Base-by-base conservation (phyloP, 495 filamentous ascomycete species). In the Cudoniella acicularis region DNA sequence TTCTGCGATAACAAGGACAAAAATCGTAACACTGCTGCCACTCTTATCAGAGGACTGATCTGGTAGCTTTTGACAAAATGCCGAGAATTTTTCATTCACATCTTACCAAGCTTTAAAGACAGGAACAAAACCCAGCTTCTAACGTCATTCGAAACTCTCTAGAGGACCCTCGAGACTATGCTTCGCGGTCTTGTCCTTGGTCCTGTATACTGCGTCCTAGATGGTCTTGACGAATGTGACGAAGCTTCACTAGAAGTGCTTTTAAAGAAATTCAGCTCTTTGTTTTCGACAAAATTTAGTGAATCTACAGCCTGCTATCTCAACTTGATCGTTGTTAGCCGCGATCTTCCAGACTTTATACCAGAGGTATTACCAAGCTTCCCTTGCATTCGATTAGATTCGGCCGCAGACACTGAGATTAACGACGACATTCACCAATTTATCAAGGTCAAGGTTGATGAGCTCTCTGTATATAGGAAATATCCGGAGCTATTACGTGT, bases 141-240 rank as follows among this genome's bases (percentile, higher is more conserved):
- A 16, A 43, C 64, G n/a, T 66, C 61, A 40, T 70, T 75, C 60
- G 62, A 68, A 46, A 53, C 65, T 11, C 56, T 77, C 43, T 76
- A 73, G 73, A 71, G 57, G 18, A 57, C 71, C 52, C 74, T 76
- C 61, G 52, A 65, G 41, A 65, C 46, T 22, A 59, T 75, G 41
- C 36, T 75, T 62, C 59, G 54, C 23, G 65, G 71, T 59, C 67
- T 59, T 21, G 23, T 6, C 17, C 63, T 67, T 60, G 60, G 54
- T n/a, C 57, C 54, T 56, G 56, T 72, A 40, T 65, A 66, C 56
- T 78, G 73, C 59, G 67, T 77, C 11, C 60, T 78, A 8, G 76
- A 79, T 49, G 77, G 74, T 49, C 59, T 79, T 17, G 76, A 79
- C 65, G 76, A 79, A 65, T 79, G 77, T 61, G 73, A 76, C 49